Base-by-base conservation (phyloP, 495 filamentous ascomycete species). In the Chaetomidium leptoderma region DNA sequence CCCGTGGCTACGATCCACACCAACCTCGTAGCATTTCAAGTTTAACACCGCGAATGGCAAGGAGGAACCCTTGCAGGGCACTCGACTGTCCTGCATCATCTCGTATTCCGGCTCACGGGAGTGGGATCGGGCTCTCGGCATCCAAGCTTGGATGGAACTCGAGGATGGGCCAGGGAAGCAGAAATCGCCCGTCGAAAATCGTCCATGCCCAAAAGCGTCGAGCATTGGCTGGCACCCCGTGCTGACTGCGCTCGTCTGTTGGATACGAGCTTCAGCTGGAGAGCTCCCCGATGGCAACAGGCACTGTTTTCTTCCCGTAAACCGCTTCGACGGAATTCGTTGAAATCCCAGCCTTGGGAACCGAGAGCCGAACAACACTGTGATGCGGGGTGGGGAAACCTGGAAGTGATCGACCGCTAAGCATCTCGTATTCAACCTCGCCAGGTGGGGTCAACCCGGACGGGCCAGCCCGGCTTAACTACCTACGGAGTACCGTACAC, bases 371-470 rank as follows among this genome's bases (percentile, higher is more conserved):
- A n/a, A 21, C 3, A 14, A 17, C 11, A 3, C 6, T n/a, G 29
- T 5, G n/a, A 50, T 35, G 30, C 47, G 29, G 47, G 47, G 30
- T 50, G 17, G 16, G 47, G n/a, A n/a, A n/a, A n/a, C n/a, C n/a
- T n/a, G n/a, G n/a, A 40, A 43, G 24, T 30, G 50, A 53, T 53
- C 26, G 37, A 35, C 49, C 16, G 49, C 35, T 24, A 52, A 52
- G 49, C 33, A 42, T 21, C 50, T 53, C 50, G 50, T 53, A 53
- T 53, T 52, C 49, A 8, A 48, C 45, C 45, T 17, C 40, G 3
- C 21, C 6, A 44, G 14, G 13, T 14, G 9, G 40, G 9, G 40
- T n/a, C 11, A 32, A 13, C 32, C 32, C 45, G 45, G 24, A 48
- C 45, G 47, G 47, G 32, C 47, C 47, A 50, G 47, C 47, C 47